A percentile compares a stretch with the other conserved stretches of the same genome.
phyloP scores from a whole-genome alignment of 495 filamentous ascomycete species.

The Aspergillus haitiensis region DNA sequence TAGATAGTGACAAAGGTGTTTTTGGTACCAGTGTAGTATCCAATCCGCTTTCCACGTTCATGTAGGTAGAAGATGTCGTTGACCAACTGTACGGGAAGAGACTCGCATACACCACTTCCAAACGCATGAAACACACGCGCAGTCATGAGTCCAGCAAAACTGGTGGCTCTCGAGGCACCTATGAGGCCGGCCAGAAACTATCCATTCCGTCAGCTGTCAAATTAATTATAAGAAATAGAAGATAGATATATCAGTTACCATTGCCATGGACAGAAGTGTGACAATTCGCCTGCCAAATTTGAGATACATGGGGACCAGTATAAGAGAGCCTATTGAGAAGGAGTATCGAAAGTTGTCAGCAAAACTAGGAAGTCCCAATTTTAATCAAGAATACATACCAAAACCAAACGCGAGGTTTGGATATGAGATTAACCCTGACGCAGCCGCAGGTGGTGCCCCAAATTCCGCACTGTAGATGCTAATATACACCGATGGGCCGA shows the following conservation, averaged over 20 bases:
- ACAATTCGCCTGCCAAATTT: conserved; percentile 59
- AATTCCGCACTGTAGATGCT: conserved; percentile 57
- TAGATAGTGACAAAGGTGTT: not conserved
- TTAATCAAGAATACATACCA: conserved; percentile 30
- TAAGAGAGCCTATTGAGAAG: conserved; percentile 43
- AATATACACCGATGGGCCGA: conserved; percentile 62
- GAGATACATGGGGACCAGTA: conserved; percentile 60
- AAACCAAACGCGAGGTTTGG: conserved; percentile 65
- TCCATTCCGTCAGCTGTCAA: not conserved
- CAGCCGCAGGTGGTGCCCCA: conserved; percentile 46
- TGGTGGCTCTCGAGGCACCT: conserved; percentile 52
- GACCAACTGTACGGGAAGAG: conserved; percentile 61
- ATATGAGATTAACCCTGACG: conserved; percentile 60
- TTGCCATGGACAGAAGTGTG: conserved; percentile 50
- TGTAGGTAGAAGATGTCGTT: conserved; percentile 69
- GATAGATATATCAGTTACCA: conserved; percentile 33
- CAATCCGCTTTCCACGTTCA: conserved; percentile 58
- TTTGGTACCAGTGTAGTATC: conserved; percentile 54
- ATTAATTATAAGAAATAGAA: not conserved
- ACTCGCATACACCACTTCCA: conserved; percentile 61
- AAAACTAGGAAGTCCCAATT: conserved; percentile 1
- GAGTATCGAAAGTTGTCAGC: not conserved
- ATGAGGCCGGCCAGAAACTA: conserved; percentile 60
- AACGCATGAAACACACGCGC: conserved; percentile 56
- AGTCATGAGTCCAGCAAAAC: conserved; percentile 55